Base-by-base conservation (phyloP, 2,329 filamentous ascomycete species). In the Ascochyta fabae region DNA sequence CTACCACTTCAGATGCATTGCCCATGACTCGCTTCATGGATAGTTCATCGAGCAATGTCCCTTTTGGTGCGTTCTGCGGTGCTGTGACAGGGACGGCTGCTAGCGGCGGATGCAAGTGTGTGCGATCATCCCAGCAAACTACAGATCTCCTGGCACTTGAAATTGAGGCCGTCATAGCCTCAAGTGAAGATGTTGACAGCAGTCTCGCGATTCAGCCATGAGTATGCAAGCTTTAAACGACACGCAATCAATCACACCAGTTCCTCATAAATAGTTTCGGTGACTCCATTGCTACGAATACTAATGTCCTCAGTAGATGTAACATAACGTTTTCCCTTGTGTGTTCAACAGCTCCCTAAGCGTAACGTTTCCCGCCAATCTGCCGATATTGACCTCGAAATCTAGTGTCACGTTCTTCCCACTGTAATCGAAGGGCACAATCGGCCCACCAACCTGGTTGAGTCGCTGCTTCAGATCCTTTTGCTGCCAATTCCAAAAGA, bases 301-400 rank as follows among this genome's bases (percentile, higher is more conserved):
- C n/a, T 34, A 15, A 34, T 4, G n/a, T 26, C 16, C 26, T 55
- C 61, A 64, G 33, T 70, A 69, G 6, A 56, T 62, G 43, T 67
- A 69, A 36, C 65, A 70, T 10, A 69, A 47, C 12, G 49, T 61
- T 4, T 47, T 50, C 0, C 64, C 65, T 35, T 53, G 2, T 16
- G 60, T 68, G 53, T 75, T 55, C 60, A 75, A 59, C 26, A 77
- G 51, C 2, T 73, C 56, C n/a, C 58, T 56, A 16, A 75, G 50
- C 24, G 60, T 69, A 1, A 62, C 64, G 43, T 65, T 69, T 1
- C 61, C 55, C 1, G 69, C 70, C 42, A 75, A 49, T 8, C 55
- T 62, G 1, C 71, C 69, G 33, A 77, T 60, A 26, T 72, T 65
- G 33, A 76, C 53, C 40, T 65, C 39, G 34, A 74, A 75, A 29